Evolutionary conservation across 805 yeast species (phyloP), one percentile per base, ranked within the genome.

Genomic region (Cyberlindnera sargentensis): DNA sequence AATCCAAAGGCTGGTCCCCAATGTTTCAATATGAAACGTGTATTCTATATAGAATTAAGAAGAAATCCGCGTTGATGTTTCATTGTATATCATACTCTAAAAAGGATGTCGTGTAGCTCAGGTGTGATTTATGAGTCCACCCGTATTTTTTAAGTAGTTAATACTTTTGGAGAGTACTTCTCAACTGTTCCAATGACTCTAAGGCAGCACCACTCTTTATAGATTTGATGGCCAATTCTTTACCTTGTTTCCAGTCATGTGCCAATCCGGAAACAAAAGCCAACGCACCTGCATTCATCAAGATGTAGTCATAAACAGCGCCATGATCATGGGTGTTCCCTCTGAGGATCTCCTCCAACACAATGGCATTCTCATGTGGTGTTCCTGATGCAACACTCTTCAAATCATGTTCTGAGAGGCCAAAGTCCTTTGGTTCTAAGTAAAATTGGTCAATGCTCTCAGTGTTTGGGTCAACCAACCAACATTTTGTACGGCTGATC

Each of bases 301-400:
- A 62, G n/a, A 93, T 93, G 65, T 90, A 93, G 64, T 93, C 96
- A 41, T 82, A 79, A 11, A 90, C 65, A 3, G 98, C 86, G 46
- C 78, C 68, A 26, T 76, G 71, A 32, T 67, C 63, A 5, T 70
- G 66, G 37, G 67, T 57, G 47, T 75, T 74, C 42, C 76, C 70
- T 26, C 55, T 53, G 37, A 78, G 52, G 58, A 70, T 70, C 50
- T 60, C 51, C 27, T 52, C 50, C 40, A 89, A 72, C 1, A 72
- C 51, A 2, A 55, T 65, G 0, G 99, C 96, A 61, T 93, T 93
- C 56, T 87, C 88, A 31, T 68, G 70, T 0, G 99, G 95, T 0
- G 96, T 86, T 5, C 95, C 93, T 2, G 95, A 84, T 36, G 75
- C 73, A 20, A 93, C 97, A 4, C 70, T 65, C 4, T 64, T 66